Conservation (phyloP, 441 rosid species). For the Populus trichocarpa region DNA sequence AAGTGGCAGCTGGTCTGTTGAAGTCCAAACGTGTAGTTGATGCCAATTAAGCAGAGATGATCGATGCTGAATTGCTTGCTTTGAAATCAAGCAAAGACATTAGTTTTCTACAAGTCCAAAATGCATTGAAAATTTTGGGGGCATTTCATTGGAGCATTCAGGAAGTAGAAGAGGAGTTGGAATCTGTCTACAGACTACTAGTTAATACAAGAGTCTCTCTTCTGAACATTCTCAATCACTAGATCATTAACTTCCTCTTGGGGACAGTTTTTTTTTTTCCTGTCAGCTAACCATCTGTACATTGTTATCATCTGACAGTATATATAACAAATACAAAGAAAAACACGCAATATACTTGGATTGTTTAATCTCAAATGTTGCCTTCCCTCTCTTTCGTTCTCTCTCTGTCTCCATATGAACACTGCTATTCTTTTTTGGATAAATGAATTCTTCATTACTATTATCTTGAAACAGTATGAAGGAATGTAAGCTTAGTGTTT, state of each 20-base stretch:
- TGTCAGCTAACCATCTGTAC: background rate
- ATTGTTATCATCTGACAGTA: background rate
- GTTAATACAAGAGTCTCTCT: background rate
- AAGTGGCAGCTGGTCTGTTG: background rate
- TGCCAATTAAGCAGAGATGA: background rate
- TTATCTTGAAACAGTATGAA: background rate
- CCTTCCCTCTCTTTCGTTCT: background rate
- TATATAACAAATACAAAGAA: background rate
- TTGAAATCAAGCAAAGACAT: background rate
- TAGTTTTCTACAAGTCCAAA: background rate
- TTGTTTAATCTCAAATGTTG: background rate
- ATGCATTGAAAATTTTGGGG: background rate
- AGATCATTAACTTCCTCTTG: background rate
- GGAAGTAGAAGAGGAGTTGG: background rate
- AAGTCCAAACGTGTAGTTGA: background rate
- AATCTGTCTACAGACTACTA: background rate
- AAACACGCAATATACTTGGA: background rate
- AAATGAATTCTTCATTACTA: background rate
- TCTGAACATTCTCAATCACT: background rate
- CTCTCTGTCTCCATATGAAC: background rate
- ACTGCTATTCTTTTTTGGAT: background rate
- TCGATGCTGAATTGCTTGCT: background rate
- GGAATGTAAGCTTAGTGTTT: background rate
- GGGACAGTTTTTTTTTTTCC: background rate
- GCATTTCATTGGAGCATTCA: background rate